Evolutionary conservation across 2,329 filamentous ascomycete species (phyloP), one percentile per base, ranked within the genome.

Genomic region (Penicillium oxalicum): DNA sequence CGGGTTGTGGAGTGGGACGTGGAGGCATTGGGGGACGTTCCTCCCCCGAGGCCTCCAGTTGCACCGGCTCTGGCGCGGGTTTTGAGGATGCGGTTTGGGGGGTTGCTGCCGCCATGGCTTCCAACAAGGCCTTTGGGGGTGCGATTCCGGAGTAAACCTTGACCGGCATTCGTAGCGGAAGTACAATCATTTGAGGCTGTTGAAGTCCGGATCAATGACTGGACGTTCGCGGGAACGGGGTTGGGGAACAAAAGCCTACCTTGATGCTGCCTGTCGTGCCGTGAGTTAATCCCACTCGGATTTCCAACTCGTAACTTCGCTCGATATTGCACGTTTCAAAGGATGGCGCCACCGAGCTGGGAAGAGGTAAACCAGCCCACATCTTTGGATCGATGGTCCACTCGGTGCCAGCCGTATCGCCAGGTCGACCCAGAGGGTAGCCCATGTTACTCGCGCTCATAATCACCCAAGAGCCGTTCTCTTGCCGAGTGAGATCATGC

Each of bases 271-370:
- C 73, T 44, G 78, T 75, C 28, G 78, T 78, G 5, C 86, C 87
- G 76, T 88, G 91, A 48, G 82, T 82, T 34, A 96, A 68, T 1
- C 89, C 89, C 6, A 95, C 74, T 50, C 83, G 83, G 36, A 96
- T 73, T 68, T 96, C 89, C 34, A 98, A 71, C 64, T 91, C 86
- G 67, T 98, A 97, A 44, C 74, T 78, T 27, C 91, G 81, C 44
- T 80, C 79, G 42, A 97, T 79, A 67, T 97, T 97, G 70, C 93
- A 98, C 1, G 90, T 88, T 42, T 82, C 77, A 64, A 98, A 98
- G 0, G 83, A 85, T 0, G 93, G 93, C 8, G 89, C 84, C 9
- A 98, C 82, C 0, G 88, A 91, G 65, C 88, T 93, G 2, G 91
- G 93, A 5, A 97, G 74, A 0, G 82, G 75, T 43, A 81, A 75